Percentiles rank a stretch among this genome's conserved stretches.
phyloP scores from a whole-genome alignment of 164 flowering plant species.

The Magnolia changhungtana region DNA sequence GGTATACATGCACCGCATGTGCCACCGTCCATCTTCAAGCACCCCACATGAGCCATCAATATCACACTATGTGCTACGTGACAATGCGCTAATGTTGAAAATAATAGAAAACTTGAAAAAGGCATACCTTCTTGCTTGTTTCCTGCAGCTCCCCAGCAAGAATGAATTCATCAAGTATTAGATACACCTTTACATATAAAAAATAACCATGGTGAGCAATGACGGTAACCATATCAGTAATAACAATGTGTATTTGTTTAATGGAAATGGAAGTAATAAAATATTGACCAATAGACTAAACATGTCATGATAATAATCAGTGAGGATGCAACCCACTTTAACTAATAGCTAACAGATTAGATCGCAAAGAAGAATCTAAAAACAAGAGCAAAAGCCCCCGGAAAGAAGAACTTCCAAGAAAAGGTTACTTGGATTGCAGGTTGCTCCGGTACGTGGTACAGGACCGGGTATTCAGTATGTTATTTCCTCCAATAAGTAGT shows the following conservation, averaged over 20 bases:
- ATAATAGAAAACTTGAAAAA: not conserved
- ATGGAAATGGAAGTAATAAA: too few species aligned
- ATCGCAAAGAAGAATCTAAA: not conserved
- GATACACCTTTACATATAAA: slow-evolving; percentile 56
- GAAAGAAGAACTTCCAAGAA: not conserved
- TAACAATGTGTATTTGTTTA: not conserved
- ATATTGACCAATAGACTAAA: too few species aligned
- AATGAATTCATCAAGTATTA: slow-evolving; percentile 95
- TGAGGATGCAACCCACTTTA: not conserved
- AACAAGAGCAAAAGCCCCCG: not conserved
- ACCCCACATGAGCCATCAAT: too few species aligned
- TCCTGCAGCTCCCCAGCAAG: slow-evolving; percentile 99
- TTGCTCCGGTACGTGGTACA: too few species aligned
- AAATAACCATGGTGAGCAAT: not conserved
- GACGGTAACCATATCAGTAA: not conserved
- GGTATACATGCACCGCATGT: too few species aligned
- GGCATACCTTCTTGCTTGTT: slow-evolving; percentile 88
- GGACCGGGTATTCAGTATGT: too few species aligned
- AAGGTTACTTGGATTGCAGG: too few species aligned
- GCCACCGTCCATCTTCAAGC: too few species aligned
- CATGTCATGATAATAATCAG: too few species aligned
- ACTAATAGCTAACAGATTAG: not conserved
- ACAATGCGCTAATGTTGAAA: too few species aligned
- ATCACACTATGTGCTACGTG: too few species aligned
- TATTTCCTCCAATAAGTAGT: too few species aligned